Conservation (phyloP, 768 basidiomycete species). For the Mycena haematopus region DNA sequence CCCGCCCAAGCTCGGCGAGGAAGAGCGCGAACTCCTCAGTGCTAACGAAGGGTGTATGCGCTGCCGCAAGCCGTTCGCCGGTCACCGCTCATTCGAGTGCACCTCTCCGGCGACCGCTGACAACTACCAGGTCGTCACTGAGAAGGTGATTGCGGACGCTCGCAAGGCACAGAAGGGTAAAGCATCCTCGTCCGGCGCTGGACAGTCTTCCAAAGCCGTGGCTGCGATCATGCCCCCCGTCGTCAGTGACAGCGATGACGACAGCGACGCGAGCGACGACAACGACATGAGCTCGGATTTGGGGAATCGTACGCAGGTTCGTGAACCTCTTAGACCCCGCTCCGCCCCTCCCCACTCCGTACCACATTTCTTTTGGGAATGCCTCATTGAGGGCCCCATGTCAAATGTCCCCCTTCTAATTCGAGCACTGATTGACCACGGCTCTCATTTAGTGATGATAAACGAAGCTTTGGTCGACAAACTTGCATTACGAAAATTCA, state of each 20-base stretch:
- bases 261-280: neutral
- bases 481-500: neutral
- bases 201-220: neutral
- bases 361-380: slow-evolving; percentile 17
- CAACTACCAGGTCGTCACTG: neutral
- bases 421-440: slow-evolving; percentile 13
- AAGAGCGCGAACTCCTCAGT: neutral
- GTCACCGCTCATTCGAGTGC: neutral
- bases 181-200: neutral
- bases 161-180: neutral
- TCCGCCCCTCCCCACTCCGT: too few relatives aligned
- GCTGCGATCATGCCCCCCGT: neutral
- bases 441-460: slow-evolving; percentile 10
- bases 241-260: neutral
- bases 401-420: neutral
- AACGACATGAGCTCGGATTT: neutral
- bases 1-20: neutral
- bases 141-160: neutral
- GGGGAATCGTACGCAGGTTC: too few relatives aligned
- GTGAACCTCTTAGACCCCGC: too few relatives aligned
- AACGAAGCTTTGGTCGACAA: neutral
- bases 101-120: neutral
- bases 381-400: slow-evolving; percentile 4
- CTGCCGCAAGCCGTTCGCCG: neutral
- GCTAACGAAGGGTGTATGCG: neutral